Base-by-base conservation (phyloP, 208 protist genomes). In the Vickermania spadyakhi region DNA sequence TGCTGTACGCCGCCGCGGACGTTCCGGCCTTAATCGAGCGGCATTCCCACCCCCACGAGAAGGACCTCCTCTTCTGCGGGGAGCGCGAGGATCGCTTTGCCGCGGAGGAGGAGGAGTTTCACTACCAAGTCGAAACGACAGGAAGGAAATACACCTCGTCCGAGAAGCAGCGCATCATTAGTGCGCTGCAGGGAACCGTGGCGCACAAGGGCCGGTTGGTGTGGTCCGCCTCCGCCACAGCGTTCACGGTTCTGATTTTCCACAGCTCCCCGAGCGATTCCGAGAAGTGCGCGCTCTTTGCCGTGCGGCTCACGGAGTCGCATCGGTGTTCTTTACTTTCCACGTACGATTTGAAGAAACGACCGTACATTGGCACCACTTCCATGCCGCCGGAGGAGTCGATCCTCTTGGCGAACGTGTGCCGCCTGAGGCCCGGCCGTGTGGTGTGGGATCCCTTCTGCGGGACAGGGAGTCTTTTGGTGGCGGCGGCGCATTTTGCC, bases 341-440 rank as follows among this genome's bases (percentile, higher is more conserved):
- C 18, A 64, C 42, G 30, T 97, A 92, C 70, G 79, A 85, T 55
- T 75, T 98, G 3, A 79, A 82, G 45, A 70, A 64, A n/a, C 75
- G 96, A 4, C 79, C 78, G 23, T 98, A 97, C 75, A 84, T 98
- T 60, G 96, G 96, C 56, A 98, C 96, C 1, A 98, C 96, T 1
- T 94, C 94, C 26, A 97, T 98, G 95, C 85, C 94, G n/a, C 78
- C 92, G 26, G 93, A 98, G 67, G 84, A 96, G 57, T 84, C 89
- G 1, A 68, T 98, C 21, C 56, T 98, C 45, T 94, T 96, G 86
- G 79, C 77, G 28, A 97, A 98, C 66, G 56, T 94, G 56, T 84
- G 75, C n/a, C 45, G 76, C 18, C 84, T 96, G 18, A 36, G 61
- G 1, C 45, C 41, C 1, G 77, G 76, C 26, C 11, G 62, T 29